Evolutionary conservation across 371 early-diverging fungal genomes (phyloP).

Genomic region (Gilbertella persicaria): DNA sequence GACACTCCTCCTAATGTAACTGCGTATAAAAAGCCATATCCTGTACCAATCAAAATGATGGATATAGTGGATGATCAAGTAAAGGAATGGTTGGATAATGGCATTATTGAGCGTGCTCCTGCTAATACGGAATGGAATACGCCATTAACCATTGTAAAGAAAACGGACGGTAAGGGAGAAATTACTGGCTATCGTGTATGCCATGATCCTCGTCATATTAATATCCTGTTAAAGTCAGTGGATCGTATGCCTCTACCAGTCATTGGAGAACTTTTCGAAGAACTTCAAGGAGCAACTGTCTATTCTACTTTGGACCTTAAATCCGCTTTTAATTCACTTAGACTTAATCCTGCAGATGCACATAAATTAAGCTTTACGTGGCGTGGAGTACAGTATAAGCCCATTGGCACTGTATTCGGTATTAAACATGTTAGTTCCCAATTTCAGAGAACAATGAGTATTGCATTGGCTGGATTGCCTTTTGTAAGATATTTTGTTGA

Average conservation of each 20-base stretch:
- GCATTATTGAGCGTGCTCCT: conserved; percentile 3
- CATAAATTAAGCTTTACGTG: conserved; percentile 13
- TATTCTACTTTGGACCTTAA: conserved; percentile 12
- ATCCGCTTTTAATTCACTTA: conserved; percentile 13
- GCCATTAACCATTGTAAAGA: conserved; percentile 6
- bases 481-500: conserved; percentile 10
- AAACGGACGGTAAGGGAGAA: conserved; percentile 13
- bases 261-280: conserved; percentile 16
- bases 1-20: conserved; percentile 3
- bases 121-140: conserved; percentile 6
- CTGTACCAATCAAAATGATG: background rate
- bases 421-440: background rate
- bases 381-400: conserved; percentile 1
- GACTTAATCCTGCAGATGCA: background rate
- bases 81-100: too few species aligned
- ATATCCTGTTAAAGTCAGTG: background rate
- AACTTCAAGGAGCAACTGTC: conserved; percentile 6
- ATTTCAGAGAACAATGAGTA: conserved; percentile 7
- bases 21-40: conserved; percentile 7
- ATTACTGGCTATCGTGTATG: conserved; percentile 10
- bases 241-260: conserved; percentile 14
- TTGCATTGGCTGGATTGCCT: background rate
- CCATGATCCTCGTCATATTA: conserved; percentile 15
- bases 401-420: conserved; percentile 4
- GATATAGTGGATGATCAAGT: background rate